A percentile compares a stretch with the other conserved stretches of the same genome.
phyloP scores from a whole-genome alignment of 2,329 filamentous ascomycete species.

The Fusarium musae region DNA sequence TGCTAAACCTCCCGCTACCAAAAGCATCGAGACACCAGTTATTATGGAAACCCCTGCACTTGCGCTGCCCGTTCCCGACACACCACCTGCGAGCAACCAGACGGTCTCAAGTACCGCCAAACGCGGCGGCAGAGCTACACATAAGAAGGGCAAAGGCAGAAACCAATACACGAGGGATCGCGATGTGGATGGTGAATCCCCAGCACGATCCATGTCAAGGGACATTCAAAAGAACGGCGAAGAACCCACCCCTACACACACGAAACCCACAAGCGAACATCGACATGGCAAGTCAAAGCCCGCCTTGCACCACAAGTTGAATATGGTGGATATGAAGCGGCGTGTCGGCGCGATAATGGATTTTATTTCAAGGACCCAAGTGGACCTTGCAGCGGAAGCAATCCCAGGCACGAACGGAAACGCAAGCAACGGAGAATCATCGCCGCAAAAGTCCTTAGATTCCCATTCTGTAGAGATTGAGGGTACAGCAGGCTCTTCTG shows the following conservation, averaged over 20 bases:
- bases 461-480: slow-evolving; percentile 41
- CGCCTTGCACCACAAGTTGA: slow-evolving; percentile 73
- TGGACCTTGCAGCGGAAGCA: slow-evolving; percentile 80
- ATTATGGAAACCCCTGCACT: slow-evolving; percentile 44
- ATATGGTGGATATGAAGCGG: slow-evolving; percentile 88
- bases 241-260: slow-evolving; percentile 48
- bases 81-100: slow-evolving; percentile 58
- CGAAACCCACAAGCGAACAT: slow-evolving; percentile 56
- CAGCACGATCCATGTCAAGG: slow-evolving; percentile 66
- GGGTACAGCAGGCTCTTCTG: slow-evolving; percentile 36
- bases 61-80: slow-evolving; percentile 47
- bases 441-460: slow-evolving; percentile 52
- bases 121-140: slow-evolving; percentile 68
- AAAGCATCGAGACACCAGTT: slow-evolving; percentile 47
- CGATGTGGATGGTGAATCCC: slow-evolving; percentile 68
- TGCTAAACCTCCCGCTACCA: slow-evolving; percentile 42
- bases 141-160: slow-evolving; percentile 75
- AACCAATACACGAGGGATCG: slow-evolving; percentile 87
- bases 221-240: slow-evolving; percentile 55
- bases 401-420: slow-evolving; percentile 57
- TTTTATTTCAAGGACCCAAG: slow-evolving; percentile 88
- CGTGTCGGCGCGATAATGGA: slow-evolving; percentile 86
- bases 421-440: slow-evolving; percentile 52
- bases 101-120: slow-evolving; percentile 64
- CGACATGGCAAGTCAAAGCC: slow-evolving; percentile 66